phyloP scores from a whole-genome alignment of 2,329 filamentous ascomycete species.

The Aspergillus pseudoviridinutans region DNA sequence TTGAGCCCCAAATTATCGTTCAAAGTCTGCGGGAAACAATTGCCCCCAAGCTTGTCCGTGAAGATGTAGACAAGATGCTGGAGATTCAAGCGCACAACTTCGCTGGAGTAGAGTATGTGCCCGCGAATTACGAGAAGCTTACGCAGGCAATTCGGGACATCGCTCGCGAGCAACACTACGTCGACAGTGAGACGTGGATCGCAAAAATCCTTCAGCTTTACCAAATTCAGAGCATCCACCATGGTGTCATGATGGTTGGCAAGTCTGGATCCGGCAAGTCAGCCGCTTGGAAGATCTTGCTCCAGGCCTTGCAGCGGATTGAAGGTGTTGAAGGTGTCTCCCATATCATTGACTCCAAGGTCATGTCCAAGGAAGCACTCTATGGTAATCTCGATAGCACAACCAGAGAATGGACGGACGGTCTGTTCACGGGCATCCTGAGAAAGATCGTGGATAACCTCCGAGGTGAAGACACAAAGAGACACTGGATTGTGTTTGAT shows the following conservation, averaged over 20 bases:
- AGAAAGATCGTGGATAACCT: constrained; percentile 99
- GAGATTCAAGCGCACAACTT: constrained; percentile 81
- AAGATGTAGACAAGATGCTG: constrained; percentile 85
- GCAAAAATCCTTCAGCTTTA: constrained; percentile 95
- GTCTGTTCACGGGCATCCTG: constrained; percentile 94
- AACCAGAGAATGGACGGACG: constrained; percentile 97
- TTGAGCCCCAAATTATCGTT: constrained; percentile 96
- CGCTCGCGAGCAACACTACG: constrained; percentile 78
- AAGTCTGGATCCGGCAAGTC: constrained; percentile 98
- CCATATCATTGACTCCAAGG: constrained; percentile 98
- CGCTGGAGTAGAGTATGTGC: constrained; percentile 87
- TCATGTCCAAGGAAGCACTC: constrained; percentile 98
- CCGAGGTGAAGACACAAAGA: constrained; percentile 91
- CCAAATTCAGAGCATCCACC: constrained; percentile 95
- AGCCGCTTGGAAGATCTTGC: constrained; percentile 84
- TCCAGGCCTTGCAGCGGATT: constrained; percentile 85
- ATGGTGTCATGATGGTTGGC: constrained; percentile 99
- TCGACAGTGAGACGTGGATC: constrained; percentile 94
- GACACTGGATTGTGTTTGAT: constrained; percentile 99
- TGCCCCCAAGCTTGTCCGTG: constrained; percentile 90
- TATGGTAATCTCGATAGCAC: constrained; percentile 96
- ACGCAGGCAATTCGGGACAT: constrained; percentile 77
- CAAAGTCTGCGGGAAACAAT: constrained; percentile 98
- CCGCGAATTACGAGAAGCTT: constrained; percentile 76
- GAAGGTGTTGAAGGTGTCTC: constrained; percentile 91